Evolutionary conservation across 2,329 filamentous ascomycete species (phyloP), one percentile per base, ranked within the genome.

Genomic region (Colletotrichum sp.): DNA sequence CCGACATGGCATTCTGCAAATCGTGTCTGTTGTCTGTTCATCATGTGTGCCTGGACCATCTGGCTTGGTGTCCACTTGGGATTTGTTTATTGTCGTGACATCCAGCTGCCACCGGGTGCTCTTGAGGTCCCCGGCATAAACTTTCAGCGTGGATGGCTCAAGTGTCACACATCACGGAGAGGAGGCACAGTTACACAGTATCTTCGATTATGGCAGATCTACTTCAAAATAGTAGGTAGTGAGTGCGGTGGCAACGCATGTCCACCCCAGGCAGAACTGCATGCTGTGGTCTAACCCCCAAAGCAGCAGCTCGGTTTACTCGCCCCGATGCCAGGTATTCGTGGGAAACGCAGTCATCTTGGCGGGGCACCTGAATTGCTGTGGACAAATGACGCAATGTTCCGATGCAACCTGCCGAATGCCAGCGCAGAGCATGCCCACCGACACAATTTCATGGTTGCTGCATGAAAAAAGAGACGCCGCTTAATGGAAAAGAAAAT

Each of bases 381-480:
- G 64, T 52, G 34, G 59, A 39, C 64, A 62, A 74, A 65, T 69
- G 64, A 74, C 74, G 74, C 74, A 66, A 74, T 66, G 49, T 65
- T 65, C 57, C 71, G 49, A 65, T 55, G 59, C 34, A 59, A 60
- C 71, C 59, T 76, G 32, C 49, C 32, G 60, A 36, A 12, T 30
- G 57, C 60, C 57, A 73, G 28, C 64, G 52, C 55, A 73, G 26
- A 16, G 39, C 26, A 16, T 44, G 63, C 57, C 64, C 44, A 59
- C 32, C 26, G 44, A 65, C 34, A 64, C 32, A 21, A 64, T 34
- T 39, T 44, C 28, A 32, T 44, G 44, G 39, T 63, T 72, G 32
- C 24, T 44, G 39, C 63, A 68, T 72, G 24, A 10, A 32, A 32
- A 62, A 68, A 21, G 63, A 49, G 44, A 64, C 30, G 30, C 64